These are phyloP conservation scores for Lasiodiplodia theobromae DNA, from an alignment of 2,329 filamentous ascomycete genomes.

Conservation along the genomic window DNA sequence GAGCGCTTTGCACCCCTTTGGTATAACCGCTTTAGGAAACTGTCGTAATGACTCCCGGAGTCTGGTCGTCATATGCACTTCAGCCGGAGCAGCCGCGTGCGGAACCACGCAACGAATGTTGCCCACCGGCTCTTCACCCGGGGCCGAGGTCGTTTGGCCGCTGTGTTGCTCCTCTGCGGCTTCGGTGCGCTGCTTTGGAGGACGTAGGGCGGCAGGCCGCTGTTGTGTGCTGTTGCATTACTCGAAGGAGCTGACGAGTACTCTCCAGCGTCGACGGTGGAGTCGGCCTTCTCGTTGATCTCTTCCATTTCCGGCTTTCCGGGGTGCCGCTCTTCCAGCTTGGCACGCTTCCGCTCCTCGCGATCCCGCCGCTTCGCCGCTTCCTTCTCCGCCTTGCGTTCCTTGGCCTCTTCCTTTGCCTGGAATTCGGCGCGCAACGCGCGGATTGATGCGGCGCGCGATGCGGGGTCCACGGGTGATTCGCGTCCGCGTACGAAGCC, in stretches of 20 bases:
- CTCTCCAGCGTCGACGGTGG: slow-evolving; percentile 43
- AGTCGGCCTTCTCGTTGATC: slow-evolving; percentile 37
- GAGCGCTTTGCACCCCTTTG: slow-evolving; percentile 6
- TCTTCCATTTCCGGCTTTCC: slow-evolving; percentile 50
- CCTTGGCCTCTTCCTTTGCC: slow-evolving; percentile 65
- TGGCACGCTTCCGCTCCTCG: slow-evolving; percentile 48
- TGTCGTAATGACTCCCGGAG: slow-evolving; percentile 23
- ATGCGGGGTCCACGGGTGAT: slow-evolving; percentile 57
- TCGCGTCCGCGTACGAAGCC: slow-evolving; percentile 59
- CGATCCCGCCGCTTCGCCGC: slow-evolving; percentile 54
- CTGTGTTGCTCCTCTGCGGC: slow-evolving; percentile 40
- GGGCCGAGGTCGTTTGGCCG: slow-evolving; percentile 46
- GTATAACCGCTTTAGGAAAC: slow-evolving; percentile 21
- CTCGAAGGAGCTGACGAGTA: slow-evolving; percentile 44
- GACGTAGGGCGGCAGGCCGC: slow-evolving; percentile 14
- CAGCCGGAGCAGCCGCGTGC: slow-evolving; percentile 62
- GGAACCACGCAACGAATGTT: slow-evolving; percentile 64
- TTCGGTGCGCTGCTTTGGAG: slow-evolving; percentile 39
- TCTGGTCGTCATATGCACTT: slow-evolving; percentile 36
- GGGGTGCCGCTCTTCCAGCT: slow-evolving; percentile 50
- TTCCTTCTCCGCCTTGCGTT: slow-evolving; percentile 61
- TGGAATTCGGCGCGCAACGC: slow-evolving; percentile 64
- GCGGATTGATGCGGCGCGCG: slow-evolving; percentile 63
- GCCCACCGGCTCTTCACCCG: slow-evolving; percentile 57
- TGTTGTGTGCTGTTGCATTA: slow-evolving; percentile 20